Base-by-base conservation (phyloP, 495 filamentous ascomycete genomes). In the Penicillium argentinense region DNA sequence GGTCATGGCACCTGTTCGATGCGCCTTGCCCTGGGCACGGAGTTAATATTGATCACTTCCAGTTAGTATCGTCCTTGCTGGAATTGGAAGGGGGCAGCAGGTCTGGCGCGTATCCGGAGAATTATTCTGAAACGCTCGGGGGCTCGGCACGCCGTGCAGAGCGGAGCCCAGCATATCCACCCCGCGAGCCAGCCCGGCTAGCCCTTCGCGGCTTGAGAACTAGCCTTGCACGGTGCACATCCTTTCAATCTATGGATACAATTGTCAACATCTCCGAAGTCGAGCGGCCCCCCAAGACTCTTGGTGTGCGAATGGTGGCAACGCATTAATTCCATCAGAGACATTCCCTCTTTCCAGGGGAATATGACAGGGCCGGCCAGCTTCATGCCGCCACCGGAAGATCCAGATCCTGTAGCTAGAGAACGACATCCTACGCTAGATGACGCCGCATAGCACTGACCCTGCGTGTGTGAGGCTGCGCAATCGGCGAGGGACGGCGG, bases 41-140 rank as follows among this genome's bases (percentile, higher is more conserved):
- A n/a, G n/a, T n/a, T n/a, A n/a, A n/a, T n/a, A n/a, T n/a, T n/a
- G n/a, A n/a, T n/a, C n/a, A n/a, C n/a, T n/a, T n/a, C n/a, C n/a
- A n/a, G n/a, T n/a, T n/a, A n/a, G n/a, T n/a, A n/a, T n/a, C n/a
- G n/a, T n/a, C n/a, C n/a, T n/a, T n/a, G n/a, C n/a, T n/a, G n/a
- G n/a, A n/a, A n/a, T n/a, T n/a, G n/a, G n/a, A n/a, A n/a, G n/a
- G 33, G 5, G 17, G 17, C 33, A 36, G 16, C 9, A 18, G 16
- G 29, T 33, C 12, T 14, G 33, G 52, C 46, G 51, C 48, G 36
- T 43, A 34, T 26, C 16, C 44, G 49, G 45, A 53, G 44, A 46
- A 48, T 56, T 47, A 45, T 33, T 57, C 33, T 63, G 59, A 63
- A 63, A 63, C 59, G 38, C 32, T 27, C 32, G 49, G 26, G 47